Evolutionary conservation across 352 stramenopile genomes (phyloP).

Genomic region (Sclerospora graminicola): DNA sequence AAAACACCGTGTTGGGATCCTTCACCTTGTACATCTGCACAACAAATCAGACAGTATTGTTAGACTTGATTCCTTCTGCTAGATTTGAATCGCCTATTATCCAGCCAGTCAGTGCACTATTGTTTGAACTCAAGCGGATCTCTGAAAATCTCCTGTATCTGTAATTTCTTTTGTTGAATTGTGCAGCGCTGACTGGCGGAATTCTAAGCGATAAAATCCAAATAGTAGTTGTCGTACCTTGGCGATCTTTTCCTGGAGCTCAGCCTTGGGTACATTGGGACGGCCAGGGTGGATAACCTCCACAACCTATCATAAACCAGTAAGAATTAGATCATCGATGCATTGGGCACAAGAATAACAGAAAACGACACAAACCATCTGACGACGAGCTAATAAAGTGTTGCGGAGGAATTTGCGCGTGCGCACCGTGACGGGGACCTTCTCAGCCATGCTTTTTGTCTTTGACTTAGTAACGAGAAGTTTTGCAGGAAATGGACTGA

Average conservation of each 20-base stretch:
- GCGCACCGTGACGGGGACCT: conserved; percentile 94
- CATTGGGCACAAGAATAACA: neutral
- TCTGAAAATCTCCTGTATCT: too few species aligned
- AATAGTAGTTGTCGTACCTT: conserved; percentile 62
- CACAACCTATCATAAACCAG: conserved; percentile 73
- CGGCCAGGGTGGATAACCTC: conserved; percentile 97
- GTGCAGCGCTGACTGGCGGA: neutral
- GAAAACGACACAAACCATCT: conserved; percentile 85
- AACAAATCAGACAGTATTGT: conserved; percentile 4
- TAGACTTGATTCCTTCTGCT: too few species aligned
- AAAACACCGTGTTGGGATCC: conserved; percentile 91
- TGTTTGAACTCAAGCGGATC: too few species aligned
- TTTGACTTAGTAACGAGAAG: conserved; percentile 48
- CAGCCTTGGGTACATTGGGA: conserved; percentile 94
- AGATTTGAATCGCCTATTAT: too few species aligned
- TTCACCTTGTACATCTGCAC: conserved; percentile 93
- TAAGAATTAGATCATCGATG: conserved; percentile 1
- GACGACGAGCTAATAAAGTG: conserved; percentile 92
- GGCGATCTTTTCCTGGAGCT: conserved; percentile 96
- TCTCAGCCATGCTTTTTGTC: conserved; percentile 85
- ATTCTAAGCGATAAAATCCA: neutral
- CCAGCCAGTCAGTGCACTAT: too few species aligned
- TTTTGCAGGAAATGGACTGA: conserved; percentile 61
- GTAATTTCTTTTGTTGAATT: too few species aligned
- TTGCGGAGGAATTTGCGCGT: conserved; percentile 99